These are phyloP conservation scores for Noccaea caerulescens DNA, from an alignment of 345 rosid species.

Conservation along the genomic window DNA sequence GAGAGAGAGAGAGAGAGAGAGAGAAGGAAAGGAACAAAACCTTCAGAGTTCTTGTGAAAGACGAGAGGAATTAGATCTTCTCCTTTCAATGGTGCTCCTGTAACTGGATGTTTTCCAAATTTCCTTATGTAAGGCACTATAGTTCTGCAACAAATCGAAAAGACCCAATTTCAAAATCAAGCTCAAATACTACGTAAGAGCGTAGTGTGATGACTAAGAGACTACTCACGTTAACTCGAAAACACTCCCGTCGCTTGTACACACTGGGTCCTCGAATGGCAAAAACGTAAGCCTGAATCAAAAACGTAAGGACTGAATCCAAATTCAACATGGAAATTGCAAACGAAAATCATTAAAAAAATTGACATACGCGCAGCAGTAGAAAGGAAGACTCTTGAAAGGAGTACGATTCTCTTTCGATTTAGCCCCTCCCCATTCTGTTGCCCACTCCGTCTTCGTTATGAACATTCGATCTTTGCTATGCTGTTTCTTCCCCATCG, in stretches of 20 bases:
- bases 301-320: background rate
- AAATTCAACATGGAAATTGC: background rate
- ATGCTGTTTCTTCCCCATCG: constrained; percentile 98
- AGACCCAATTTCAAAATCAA: constrained; percentile 11
- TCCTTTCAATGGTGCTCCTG: constrained; percentile 72
- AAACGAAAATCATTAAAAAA: background rate
- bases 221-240: constrained; percentile 79
- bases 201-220: background rate
- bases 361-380: constrained; percentile 86
- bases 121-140: constrained; percentile 84
- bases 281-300: constrained; percentile 82
- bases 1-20: background rate
- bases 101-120: constrained; percentile 85
- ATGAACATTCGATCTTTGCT: constrained; percentile 97
- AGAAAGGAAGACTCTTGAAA: constrained; percentile 94
- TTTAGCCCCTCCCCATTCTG: constrained; percentile 99
- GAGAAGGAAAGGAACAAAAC: constrained; percentile 43
- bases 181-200: background rate
- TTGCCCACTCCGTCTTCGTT: constrained; percentile 97
- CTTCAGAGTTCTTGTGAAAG: constrained; percentile 88
- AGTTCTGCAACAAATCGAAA: constrained; percentile 51
- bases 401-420: constrained; percentile 72
- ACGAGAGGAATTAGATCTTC: constrained; percentile 74
- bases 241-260: constrained; percentile 84
- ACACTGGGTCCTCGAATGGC: constrained; percentile 77